phyloP scores from a whole-genome alignment of 2,329 filamentous ascomycete genomes.

The Blastomyces silverae region DNA sequence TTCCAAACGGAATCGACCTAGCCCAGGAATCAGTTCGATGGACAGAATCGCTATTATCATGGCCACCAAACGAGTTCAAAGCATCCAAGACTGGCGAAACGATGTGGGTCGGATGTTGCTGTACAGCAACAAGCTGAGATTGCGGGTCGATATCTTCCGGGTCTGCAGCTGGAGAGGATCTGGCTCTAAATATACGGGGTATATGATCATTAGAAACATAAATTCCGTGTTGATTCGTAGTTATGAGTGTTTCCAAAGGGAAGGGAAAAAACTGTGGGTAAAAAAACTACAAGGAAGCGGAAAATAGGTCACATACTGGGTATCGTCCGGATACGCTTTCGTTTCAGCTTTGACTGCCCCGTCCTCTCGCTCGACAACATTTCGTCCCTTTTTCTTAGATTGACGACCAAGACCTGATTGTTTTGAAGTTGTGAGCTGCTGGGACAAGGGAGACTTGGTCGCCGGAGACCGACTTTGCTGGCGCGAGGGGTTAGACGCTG shows the following conservation, averaged over 20 bases:
- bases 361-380: constrained; percentile 33
- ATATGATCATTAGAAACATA: constrained; percentile 10
- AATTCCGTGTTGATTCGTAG: background rate
- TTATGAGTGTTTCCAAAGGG: background rate
- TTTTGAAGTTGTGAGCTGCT: constrained; percentile 25
- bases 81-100: constrained; percentile 37
- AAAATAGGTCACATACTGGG: constrained; percentile 28
- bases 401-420: constrained; percentile 33
- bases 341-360: constrained; percentile 32
- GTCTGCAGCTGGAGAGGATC: constrained; percentile 24
- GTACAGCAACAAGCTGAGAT: constrained; percentile 24
- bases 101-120: constrained; percentile 26
- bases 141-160: constrained; percentile 30
- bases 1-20: constrained; percentile 40
- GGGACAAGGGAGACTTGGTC: constrained; percentile 28
- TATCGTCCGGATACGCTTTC: constrained; percentile 31
- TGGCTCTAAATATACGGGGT: constrained; percentile 14
- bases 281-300: background rate
- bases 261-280: background rate
- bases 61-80: constrained; percentile 31
- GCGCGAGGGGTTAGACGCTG: constrained; percentile 37
- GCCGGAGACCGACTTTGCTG: constrained; percentile 34
- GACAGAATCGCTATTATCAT: constrained; percentile 32
- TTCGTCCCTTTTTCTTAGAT: constrained; percentile 39
- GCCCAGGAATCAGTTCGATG: constrained; percentile 41